A percentile compares a stretch with the other conserved stretches of the same genome.
Evolutionary conservation across 1,139 yeast genomes (phyloP).

Genomic region (Taiozyma onychis): DNA sequence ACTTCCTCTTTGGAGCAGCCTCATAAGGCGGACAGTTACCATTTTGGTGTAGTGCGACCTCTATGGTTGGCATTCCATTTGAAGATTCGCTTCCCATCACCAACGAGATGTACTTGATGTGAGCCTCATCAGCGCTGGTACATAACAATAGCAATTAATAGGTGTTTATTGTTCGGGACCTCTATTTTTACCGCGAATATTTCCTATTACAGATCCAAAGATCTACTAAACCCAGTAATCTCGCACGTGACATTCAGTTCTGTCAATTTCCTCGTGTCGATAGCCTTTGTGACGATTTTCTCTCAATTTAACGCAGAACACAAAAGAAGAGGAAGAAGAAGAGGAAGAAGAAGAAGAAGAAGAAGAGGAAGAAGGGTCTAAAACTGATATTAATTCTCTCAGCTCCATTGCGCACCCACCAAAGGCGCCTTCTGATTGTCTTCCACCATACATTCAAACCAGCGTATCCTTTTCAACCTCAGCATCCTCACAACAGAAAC

Average conservation of each 20-base stretch:
- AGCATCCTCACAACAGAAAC: neutral
- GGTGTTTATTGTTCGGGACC: too few species aligned
- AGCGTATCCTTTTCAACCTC: neutral
- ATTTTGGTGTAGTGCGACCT: neutral
- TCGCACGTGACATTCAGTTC: neutral
- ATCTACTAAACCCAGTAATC: too few species aligned
- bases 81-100: neutral
- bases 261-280: neutral
- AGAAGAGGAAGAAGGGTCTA: too few species aligned
- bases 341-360: too few species aligned
- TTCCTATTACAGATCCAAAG: too few species aligned
- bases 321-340: too few species aligned
- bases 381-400: neutral
- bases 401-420: neutral
- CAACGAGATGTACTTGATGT: too few species aligned
- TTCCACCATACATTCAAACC: neutral
- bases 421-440: neutral
- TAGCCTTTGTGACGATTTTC: neutral
- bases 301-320: neutral
- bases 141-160: neutral
- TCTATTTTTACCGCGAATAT: too few species aligned
- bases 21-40: neutral
- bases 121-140: too few species aligned
- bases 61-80: neutral
- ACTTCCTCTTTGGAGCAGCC: conserved; percentile 14